Base-by-base conservation (phyloP, 768 basidiomycete species). In the Lepiota subincarnata region DNA sequence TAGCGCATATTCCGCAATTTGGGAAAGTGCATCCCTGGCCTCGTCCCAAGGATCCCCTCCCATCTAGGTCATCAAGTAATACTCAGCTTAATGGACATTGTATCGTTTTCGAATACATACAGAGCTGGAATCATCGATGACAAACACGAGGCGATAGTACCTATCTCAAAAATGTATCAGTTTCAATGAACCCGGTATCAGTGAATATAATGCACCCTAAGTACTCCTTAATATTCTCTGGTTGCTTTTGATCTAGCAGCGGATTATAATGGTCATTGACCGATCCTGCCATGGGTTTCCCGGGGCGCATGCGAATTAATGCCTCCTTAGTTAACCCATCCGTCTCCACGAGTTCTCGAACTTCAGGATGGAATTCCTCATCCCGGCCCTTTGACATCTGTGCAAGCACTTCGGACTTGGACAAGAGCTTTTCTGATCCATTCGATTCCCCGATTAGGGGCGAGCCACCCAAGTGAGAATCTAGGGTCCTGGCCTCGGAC, bases 51-150 rank as follows among this genome's bases (percentile, higher is more conserved):
- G 62, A 34, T 4, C 16, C 22, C 11, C 57, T 56, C 34, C 55
- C 51, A 64, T 65, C 66, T 64, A 61, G 26, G 16, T 31, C 0
- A 12, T 7, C 22, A 6, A 13, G 24, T 14, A 12, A 7, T 14
- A 36, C 5, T 5, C n/a, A 26, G 4, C 13, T 35, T 26, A 31
- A 16, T 38, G 18, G 22, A 18, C 16, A 34, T 42, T 38, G 16
- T 24, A 10, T 40, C 6, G 12, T 6, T 13, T 6, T 10, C 37
- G 16, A 34, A 24, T 14, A 61, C 60, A 1, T 55, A 68, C 67
- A 4, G 66, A 68, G 38, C 60, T 57, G 19, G 67, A 68, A 55
- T 68, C 67, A 48, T 68, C 66, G n/a, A 68, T 56, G 22, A 67
- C 51, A 50, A 68, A 66, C 24, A 63, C 47, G 26, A 68, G 60